Evolutionary conservation across 1,284 basidiomycete genomes (phyloP), one percentile per base, ranked within the genome.

Genomic region (Anthracocystis walkeri): DNA sequence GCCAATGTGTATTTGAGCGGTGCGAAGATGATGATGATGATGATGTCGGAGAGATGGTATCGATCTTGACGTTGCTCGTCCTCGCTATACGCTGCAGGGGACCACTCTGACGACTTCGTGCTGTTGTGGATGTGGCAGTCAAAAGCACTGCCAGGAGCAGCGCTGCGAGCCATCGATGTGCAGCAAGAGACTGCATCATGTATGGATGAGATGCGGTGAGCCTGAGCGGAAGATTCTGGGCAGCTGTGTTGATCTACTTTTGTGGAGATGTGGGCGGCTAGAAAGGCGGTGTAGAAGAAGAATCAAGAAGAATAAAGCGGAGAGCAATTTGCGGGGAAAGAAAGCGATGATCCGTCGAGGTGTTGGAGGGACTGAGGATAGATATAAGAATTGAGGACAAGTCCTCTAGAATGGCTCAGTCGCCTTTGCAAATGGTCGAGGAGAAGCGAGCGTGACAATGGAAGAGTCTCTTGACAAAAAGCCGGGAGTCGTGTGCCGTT

Each of bases 61-160:
- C 68, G 21, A 71, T 42, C 46, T 65, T 60, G 51, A 62, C 50
- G 20, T 65, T 56, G 55, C 54, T 71, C 16, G 62, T 65, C 16
- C 62, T 65, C 12, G 50, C 68, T n/a, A 71, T 65, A n/a, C 68
- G 62, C 46, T 65, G 68, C 21, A 71, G 58, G 10, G 63, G 68
- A 18, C 68, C 68, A 20, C 45, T 71, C 41, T 51, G 68, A 55
- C 58, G 58, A 41, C 68, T 71, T 33, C 68, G 54, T 18, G 68
- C 68, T 58, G 68, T 44, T 35, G 54, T 48, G 4, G 55, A 55
- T 16, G 49, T 50, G 8, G 63, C 54, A 23, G 61, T 51, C 14
- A 65, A 25, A 2, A 65, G 31, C 16, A 62, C 21, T 18, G 51
- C 68, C 18, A 71, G 59, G 40, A 71, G 59, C 63, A 65, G 25